phyloP scores from a whole-genome alignment of 768 basidiomycete species.

The Wakefieldia striispora region DNA sequence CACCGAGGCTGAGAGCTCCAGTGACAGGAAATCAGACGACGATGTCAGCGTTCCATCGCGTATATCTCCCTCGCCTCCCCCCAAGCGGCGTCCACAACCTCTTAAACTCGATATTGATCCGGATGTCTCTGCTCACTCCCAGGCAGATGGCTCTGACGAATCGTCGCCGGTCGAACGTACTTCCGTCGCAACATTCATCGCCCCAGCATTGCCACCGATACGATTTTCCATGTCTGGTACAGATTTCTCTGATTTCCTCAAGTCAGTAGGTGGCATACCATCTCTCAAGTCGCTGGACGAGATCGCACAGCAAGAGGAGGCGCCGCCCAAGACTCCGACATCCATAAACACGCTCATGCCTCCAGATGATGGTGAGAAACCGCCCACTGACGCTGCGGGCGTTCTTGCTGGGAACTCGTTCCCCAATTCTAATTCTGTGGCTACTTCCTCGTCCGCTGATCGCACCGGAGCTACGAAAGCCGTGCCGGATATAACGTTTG shows the following conservation, averaged over 20 bases:
- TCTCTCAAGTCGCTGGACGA: constrained; percentile 47
- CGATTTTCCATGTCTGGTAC: constrained; percentile 83
- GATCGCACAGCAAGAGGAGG: constrained; percentile 43
- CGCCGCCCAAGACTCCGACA: constrained; percentile 23
- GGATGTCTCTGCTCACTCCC: constrained; percentile 19
- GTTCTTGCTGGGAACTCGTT: background rate
- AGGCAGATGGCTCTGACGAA: constrained; percentile 48
- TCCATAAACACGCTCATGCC: constrained; percentile 19
- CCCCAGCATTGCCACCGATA: constrained; percentile 86
- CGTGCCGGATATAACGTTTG: constrained; percentile 11
- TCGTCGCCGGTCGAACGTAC: constrained; percentile 64
- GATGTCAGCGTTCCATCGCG: constrained; percentile 18
- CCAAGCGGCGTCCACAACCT: constrained; percentile 37
- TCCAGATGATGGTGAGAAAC: constrained; percentile 1
- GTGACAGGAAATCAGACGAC: constrained; percentile 32
- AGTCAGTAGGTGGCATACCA: constrained; percentile 51
- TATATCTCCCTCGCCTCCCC: constrained; percentile 43
- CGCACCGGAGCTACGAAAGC: constrained; percentile 12
- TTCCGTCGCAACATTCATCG: constrained; percentile 75
- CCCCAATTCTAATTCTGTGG: background rate
- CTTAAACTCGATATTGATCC: constrained; percentile 26
- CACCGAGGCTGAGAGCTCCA: constrained; percentile 56
- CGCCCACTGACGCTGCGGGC: background rate
- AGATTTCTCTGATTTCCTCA: constrained; percentile 78
- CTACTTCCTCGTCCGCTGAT: background rate